Evolutionary conservation across 139 green algal genomes (phyloP).

Genomic region (Coccomyxa sp.): DNA sequence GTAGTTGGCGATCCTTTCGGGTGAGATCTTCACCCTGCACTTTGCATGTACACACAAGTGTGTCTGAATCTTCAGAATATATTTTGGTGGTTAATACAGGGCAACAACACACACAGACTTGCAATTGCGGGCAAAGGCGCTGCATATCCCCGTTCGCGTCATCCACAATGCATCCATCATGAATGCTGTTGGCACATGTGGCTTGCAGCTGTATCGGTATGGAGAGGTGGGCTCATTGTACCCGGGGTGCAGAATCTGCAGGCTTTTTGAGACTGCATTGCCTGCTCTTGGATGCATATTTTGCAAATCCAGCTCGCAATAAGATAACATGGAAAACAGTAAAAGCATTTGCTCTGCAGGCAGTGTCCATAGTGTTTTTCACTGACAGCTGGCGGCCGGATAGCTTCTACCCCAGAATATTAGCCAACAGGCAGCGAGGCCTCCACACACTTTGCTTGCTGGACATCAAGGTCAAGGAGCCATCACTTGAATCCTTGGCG

Average conservation of each 20-base stretch:
- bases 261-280: neutral
- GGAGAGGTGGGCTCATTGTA: conserved; percentile 64
- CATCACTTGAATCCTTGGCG: conserved; percentile 77
- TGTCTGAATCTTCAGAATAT: neutral
- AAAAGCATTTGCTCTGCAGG: conserved; percentile 20
- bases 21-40: conserved; percentile 26
- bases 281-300: neutral
- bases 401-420: conserved; percentile 80
- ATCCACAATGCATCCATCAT: conserved; percentile 98
- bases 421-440: conserved; percentile 56
- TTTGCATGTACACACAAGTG: neutral
- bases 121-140: conserved; percentile 71
- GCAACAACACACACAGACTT: conserved; percentile 97
- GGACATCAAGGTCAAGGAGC: conserved; percentile 94
- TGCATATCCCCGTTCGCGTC: conserved; percentile 71
- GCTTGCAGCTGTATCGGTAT: conserved; percentile 94
- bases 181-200: conserved; percentile 89
- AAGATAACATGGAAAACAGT: neutral
- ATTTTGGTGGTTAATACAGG: conserved; percentile 23
- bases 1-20: conserved; percentile 98
- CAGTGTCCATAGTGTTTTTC: conserved; percentile 96
- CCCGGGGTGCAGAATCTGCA: neutral
- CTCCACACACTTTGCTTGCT: conserved; percentile 96
- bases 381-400: conserved; percentile 93
- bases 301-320: neutral